phyloP scores from a whole-genome alignment of 2,329 filamentous ascomycete genomes.

The Nakataea oryzae region DNA sequence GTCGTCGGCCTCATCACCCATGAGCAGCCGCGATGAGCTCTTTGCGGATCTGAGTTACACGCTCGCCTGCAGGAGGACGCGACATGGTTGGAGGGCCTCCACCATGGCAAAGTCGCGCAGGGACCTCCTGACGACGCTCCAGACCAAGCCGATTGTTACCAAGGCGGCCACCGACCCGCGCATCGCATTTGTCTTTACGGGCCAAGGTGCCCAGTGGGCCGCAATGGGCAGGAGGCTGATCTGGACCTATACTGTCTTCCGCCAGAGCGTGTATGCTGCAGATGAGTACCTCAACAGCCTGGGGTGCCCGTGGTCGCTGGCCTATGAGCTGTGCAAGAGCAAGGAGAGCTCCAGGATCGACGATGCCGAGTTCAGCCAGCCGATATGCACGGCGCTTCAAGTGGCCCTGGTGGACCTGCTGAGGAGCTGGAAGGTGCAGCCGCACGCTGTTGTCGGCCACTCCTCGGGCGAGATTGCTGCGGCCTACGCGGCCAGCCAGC shows the following conservation, averaged over 20 bases:
- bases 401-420: conserved; percentile 30
- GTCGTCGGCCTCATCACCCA: background rate
- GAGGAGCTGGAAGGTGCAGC: conserved; percentile 16
- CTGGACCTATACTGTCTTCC: conserved; percentile 6
- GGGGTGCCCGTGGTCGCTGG: background rate
- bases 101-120: background rate
- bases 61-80: conserved; percentile 2
- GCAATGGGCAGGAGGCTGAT: conserved; percentile 20
- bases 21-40: background rate
- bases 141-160: background rate
- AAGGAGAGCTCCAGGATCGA: conserved; percentile 7
- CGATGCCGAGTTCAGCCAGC: conserved; percentile 16
- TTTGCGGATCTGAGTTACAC: conserved; percentile 3
- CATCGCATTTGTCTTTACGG: conserved; percentile 16
- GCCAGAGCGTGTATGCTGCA: background rate
- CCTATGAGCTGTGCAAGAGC: conserved; percentile 5
- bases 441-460: conserved; percentile 27
- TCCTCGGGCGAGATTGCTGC: conserved; percentile 33
- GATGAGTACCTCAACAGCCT: conserved; percentile 6
- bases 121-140: background rate
- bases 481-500: conserved; percentile 26
- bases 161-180: background rate
- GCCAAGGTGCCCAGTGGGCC: conserved; percentile 20
- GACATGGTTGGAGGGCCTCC: conserved; percentile 1
- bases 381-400: conserved; percentile 25